These are phyloP conservation scores for Gynandropsis gynandra DNA, from an alignment of 345 rosid species.

Conservation along the genomic window DNA sequence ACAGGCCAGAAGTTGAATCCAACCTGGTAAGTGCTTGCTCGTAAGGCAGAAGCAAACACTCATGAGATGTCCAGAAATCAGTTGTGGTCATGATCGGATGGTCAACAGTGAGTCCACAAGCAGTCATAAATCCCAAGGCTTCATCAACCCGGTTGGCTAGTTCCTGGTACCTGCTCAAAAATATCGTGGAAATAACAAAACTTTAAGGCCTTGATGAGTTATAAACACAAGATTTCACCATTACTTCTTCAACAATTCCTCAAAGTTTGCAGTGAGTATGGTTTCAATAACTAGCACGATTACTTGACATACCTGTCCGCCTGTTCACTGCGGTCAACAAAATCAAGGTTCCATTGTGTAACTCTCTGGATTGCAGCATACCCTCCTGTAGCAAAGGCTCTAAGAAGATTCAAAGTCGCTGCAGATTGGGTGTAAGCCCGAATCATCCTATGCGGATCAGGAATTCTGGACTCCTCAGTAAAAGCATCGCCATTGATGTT, in stretches of 20 bases:
- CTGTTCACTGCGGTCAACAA: slow-evolving; percentile 49
- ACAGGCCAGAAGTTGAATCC: slow-evolving; percentile 54
- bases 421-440: slow-evolving; percentile 52
- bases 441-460: slow-evolving; percentile 53
- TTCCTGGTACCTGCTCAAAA: slow-evolving; percentile 39
- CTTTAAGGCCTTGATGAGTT: slow-evolving; percentile 10
- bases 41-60: slow-evolving; percentile 56
- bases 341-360: slow-evolving; percentile 62
- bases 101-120: slow-evolving; percentile 46
- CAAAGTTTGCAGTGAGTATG: too few species aligned
- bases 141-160: slow-evolving; percentile 49
- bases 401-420: slow-evolving; percentile 56
- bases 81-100: slow-evolving; percentile 57
- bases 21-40: slow-evolving; percentile 50
- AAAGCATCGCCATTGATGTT: slow-evolving; percentile 53
- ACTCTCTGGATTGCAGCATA: slow-evolving; percentile 63
- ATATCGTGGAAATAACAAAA: slow-evolving; percentile 3
- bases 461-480: slow-evolving; percentile 46
- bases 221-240: not conserved
- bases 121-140: slow-evolving; percentile 66
- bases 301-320: slow-evolving; percentile 41
- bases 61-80: slow-evolving; percentile 64
- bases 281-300: not conserved
- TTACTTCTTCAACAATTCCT: not conserved
- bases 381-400: slow-evolving; percentile 62